Base-by-base conservation (phyloP, 495 filamentous ascomycete species). In the Penicillium paradoxum region DNA sequence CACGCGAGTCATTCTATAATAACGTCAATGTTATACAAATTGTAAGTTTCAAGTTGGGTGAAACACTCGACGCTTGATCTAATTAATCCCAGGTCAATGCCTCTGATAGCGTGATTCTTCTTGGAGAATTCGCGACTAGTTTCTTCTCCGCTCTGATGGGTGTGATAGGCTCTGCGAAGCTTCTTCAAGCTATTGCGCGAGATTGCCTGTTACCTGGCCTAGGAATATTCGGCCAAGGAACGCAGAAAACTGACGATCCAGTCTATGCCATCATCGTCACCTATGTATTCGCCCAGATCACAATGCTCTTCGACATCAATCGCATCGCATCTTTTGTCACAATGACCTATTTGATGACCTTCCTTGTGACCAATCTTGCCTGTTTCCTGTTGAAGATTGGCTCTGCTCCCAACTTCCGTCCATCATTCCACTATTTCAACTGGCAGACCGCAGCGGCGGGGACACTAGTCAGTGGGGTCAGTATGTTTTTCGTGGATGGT, bases 401-500 rank as follows among this genome's bases (percentile, higher is more conserved):
- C n/a, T 91, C 89, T n/a, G 90, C 90, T 2, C 90, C 90, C 7
- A 95, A 95, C 62, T 95, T 95, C 59, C 77, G 90, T 27, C 90
- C 90, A 1, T 90, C 86, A 1, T 95, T 95, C 63, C 86, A 87
- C 55, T 90, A 90, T 62, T 95, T 95, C 72, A 90, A 84, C 51
- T 91, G 87, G 88, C 77, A 87, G 61, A 93, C 89, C 22, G 90
- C 90, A 34, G 79, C 84, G 10, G 70, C 79, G 13, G 90, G 90
- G 11, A 83, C 88, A 17, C 57, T 92, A 19, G 74, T 87, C 13
- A 90, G 88, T 46, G 86, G 85, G 1, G 76, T 79, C 14, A 88
- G 86, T 53, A 95, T 95, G 89, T 89, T 92, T 62, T 91, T 91
- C 57, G 88, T 95, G 51, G 89, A 95, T 71, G 89, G 87, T 24